Percentiles rank a stretch among this genome's conserved stretches.
phyloP scores from a whole-genome alignment of 257 asterid species.

The Nicotiana benthamiana region DNA sequence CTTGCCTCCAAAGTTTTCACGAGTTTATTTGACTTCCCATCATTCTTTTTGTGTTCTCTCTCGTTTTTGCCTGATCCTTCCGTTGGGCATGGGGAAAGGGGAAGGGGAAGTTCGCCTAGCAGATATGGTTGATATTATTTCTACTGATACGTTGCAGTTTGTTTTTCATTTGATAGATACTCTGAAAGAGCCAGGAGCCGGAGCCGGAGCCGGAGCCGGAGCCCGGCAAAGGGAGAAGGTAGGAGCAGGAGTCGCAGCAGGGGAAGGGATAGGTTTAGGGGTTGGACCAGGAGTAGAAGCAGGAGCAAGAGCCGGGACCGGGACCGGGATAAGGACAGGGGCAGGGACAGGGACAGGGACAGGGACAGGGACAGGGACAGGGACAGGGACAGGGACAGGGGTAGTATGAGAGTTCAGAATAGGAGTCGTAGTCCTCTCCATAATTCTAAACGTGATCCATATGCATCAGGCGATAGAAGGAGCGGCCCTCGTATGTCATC shows the following conservation, averaged over 20 bases:
- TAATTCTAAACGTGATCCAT: constrained; percentile 40
- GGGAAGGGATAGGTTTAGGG: constrained; percentile 34
- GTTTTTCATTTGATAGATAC: constrained; percentile 31
- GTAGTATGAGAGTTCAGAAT: constrained; percentile 27
- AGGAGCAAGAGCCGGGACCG: constrained; percentile 36
- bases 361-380: constrained; percentile 37
- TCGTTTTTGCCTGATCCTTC: not conserved
- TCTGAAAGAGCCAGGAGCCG: not conserved
- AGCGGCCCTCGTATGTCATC: constrained; percentile 44
- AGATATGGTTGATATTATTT: not conserved
- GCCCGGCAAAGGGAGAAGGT: constrained; percentile 29
- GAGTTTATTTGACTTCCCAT: not conserved
- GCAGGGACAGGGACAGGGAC: constrained; percentile 41
- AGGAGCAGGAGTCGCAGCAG: constrained; percentile 37
- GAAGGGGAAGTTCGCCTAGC: not conserved
- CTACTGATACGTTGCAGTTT: not conserved
- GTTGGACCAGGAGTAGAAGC: constrained; percentile 56
- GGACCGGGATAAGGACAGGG: constrained; percentile 33
- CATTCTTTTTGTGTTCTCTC: not conserved
- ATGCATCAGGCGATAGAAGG: constrained; percentile 53
- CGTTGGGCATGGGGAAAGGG: not conserved
- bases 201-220: constrained; percentile 35
- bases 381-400: constrained; percentile 36
- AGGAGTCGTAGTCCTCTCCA: constrained; percentile 57
- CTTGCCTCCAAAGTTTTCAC: not conserved